These are phyloP conservation scores for Inga oerstediana DNA, from an alignment of 306 rosid species.

Conservation along the genomic window DNA sequence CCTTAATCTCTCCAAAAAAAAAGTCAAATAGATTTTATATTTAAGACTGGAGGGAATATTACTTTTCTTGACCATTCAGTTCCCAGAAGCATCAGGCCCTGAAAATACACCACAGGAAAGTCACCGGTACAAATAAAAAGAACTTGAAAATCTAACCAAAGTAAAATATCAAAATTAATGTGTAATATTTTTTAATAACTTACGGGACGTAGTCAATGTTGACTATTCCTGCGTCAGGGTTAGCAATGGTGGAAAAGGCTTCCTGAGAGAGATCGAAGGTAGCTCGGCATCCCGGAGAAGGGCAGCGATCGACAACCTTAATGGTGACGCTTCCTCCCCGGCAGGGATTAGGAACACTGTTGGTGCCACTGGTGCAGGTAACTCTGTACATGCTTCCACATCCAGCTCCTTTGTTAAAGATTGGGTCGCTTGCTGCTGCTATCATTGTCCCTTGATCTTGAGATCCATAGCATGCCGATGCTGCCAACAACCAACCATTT, in stretches of 20 bases:
- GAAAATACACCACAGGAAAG: neutral
- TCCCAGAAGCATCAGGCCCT: neutral
- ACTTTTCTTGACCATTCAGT: neutral
- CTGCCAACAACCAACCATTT: neutral
- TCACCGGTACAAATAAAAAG: neutral
- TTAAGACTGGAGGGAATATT: too few species aligned
- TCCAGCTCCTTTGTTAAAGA: constrained; percentile 30
- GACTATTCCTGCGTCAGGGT: constrained; percentile 34
- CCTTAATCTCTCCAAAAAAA: too few species aligned
- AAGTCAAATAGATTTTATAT: too few species aligned
- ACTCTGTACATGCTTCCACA: constrained; percentile 39
- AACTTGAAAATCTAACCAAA: neutral
- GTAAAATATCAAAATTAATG: neutral
- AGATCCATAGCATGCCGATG: constrained; percentile 35
- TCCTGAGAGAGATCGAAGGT: constrained; percentile 42
- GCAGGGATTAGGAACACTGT: constrained; percentile 19
- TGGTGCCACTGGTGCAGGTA: constrained; percentile 26
- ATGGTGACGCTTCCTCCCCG: constrained; percentile 28
- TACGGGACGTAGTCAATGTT: constrained; percentile 28
- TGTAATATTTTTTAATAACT: neutral
- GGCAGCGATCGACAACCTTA: constrained; percentile 41
- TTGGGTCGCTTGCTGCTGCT: constrained; percentile 34
- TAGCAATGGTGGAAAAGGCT: constrained; percentile 35
- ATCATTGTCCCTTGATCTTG: constrained; percentile 37
- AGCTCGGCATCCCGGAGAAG: constrained; percentile 37